These are phyloP conservation scores for Sisymbrium altissimum DNA, from an alignment of 345 rosid species.

Conservation along the genomic window DNA sequence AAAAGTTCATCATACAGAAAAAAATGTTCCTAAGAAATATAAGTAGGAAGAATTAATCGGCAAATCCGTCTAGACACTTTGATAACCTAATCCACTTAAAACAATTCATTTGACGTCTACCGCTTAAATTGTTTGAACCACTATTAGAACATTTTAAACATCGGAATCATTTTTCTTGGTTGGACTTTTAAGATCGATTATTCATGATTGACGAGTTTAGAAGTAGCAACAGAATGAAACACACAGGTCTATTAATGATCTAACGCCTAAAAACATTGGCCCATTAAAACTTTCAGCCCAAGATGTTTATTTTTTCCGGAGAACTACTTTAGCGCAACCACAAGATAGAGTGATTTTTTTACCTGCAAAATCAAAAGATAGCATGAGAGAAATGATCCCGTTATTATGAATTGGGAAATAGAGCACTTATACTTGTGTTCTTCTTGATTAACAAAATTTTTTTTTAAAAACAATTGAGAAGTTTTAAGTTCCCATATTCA, in stretches of 20 bases:
- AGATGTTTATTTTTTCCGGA: slow-evolving; percentile 5
- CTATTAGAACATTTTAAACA: background rate
- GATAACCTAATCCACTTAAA: background rate
- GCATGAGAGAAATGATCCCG: background rate
- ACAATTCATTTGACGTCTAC: background rate
- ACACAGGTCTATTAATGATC: background rate
- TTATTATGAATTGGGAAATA: background rate
- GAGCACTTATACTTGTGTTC: too few relatives aligned
- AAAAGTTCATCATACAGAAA: background rate
- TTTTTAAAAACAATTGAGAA: background rate
- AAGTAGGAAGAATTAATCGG: background rate
- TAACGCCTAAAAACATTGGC: background rate
- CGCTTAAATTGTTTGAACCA: background rate
- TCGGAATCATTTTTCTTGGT: background rate
- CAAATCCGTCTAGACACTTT: background rate
- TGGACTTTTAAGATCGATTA: background rate
- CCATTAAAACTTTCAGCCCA: background rate
- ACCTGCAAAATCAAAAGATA: background rate
- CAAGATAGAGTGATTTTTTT: background rate
- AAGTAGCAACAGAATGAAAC: background rate
- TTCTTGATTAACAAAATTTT: too few relatives aligned
- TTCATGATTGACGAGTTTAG: background rate
- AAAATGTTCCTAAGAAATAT: background rate
- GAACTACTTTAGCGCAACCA: slow-evolving; percentile 22
- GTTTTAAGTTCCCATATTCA: background rate